phyloP scores from a whole-genome alignment of 2,329 filamentous ascomycete genomes.

The Xylaria sp. region DNA sequence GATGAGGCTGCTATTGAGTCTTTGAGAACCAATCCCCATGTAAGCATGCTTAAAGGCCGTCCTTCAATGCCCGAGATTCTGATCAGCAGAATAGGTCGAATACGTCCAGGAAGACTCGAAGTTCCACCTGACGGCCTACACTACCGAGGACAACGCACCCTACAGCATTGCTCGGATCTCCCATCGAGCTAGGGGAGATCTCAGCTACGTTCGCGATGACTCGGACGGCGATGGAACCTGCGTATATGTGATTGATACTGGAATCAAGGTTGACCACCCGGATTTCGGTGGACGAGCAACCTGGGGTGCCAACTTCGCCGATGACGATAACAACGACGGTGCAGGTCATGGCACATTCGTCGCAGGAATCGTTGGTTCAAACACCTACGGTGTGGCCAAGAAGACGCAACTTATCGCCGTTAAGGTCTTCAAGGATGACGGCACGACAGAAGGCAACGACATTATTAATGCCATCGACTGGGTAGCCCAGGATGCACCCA shows the following conservation, averaged over 20 bases:
- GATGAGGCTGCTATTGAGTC: conserved; percentile 13
- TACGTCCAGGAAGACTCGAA: conserved; percentile 30
- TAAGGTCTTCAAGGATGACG: conserved; percentile 55
- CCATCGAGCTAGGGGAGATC: conserved; percentile 27
- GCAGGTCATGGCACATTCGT: conserved; percentile 56
- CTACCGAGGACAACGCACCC: conserved; percentile 45
- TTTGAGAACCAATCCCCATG: conserved; percentile 19
- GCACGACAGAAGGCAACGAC: conserved; percentile 42
- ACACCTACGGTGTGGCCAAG: conserved; percentile 59
- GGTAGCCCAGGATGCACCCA: conserved; percentile 57
- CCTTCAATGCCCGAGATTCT: not conserved
- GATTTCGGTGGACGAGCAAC: conserved; percentile 46
- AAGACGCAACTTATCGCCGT: conserved; percentile 55
- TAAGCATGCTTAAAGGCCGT: conserved; percentile 4
- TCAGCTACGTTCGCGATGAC: conserved; percentile 42
- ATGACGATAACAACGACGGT: conserved; percentile 43
- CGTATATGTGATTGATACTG: conserved; percentile 59
- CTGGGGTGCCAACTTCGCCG: conserved; percentile 31
- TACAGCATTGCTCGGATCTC: conserved; percentile 46
- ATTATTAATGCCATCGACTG: conserved; percentile 49
- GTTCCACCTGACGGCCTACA: conserved; percentile 35
- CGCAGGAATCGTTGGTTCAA: conserved; percentile 49
- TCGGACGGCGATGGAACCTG: conserved; percentile 46
- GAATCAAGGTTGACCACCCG: conserved; percentile 53
- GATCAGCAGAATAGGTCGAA: conserved; percentile 25